Conservation (phyloP, 805 yeast species). For the Yarrowia divulgata region DNA sequence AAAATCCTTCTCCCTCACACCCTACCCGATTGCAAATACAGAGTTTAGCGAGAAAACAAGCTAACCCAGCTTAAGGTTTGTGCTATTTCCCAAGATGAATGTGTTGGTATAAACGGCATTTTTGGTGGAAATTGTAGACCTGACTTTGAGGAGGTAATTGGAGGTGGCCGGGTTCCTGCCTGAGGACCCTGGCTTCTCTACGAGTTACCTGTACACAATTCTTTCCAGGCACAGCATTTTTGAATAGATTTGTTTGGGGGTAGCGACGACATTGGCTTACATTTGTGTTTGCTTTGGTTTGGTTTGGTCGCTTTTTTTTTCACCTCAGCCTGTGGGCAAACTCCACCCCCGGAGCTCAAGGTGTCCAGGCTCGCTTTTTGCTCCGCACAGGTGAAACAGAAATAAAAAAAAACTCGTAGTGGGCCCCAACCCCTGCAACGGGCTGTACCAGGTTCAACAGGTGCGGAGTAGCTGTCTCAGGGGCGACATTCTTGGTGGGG, state of each 20-base stretch:
- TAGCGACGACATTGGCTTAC: too few relatives aligned
- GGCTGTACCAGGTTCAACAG: neutral
- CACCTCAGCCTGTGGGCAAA: too few relatives aligned
- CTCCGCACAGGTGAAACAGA: conserved; percentile 22
- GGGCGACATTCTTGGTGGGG: conserved; percentile 5
- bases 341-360: too few relatives aligned
- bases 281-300: too few relatives aligned
- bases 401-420: neutral
- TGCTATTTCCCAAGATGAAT: neutral
- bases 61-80: neutral
- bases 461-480: neutral
- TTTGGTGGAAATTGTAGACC: neutral
- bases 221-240: too few relatives aligned
- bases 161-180: neutral
- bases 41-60: conserved; percentile 23
- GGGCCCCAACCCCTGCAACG: conserved; percentile 6
- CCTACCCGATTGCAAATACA: neutral
- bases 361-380: conserved; percentile 5
- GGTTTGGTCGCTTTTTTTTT: too few relatives aligned
- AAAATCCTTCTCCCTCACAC: too few relatives aligned
- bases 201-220: too few relatives aligned
- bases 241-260: too few relatives aligned
- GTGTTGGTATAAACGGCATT: conserved; percentile 3
- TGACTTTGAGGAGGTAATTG: too few relatives aligned
- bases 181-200: neutral